phyloP scores from a whole-genome alignment of 2,329 filamentous ascomycete species.

The Ceratocystis albifundus region DNA sequence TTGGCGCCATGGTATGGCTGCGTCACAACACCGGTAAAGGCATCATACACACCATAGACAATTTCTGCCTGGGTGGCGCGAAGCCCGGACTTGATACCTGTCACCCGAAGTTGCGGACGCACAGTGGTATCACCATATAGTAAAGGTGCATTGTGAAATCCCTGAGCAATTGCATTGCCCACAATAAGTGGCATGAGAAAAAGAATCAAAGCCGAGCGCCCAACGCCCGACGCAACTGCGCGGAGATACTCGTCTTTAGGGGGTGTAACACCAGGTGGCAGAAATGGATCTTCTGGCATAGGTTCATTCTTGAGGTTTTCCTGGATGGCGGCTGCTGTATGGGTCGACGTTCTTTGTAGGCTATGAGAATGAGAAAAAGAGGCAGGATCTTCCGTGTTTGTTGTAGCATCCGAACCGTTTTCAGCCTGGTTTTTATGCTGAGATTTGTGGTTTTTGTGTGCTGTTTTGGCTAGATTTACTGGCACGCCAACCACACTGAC shows the following conservation, averaged over 20 bases:
- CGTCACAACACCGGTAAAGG: slow-evolving; percentile 47
- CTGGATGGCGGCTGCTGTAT: slow-evolving; percentile 21
- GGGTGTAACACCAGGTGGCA: slow-evolving; percentile 24
- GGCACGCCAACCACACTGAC: slow-evolving; percentile 40
- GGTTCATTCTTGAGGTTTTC: slow-evolving; percentile 23
- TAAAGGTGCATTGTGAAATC: slow-evolving; percentile 59
- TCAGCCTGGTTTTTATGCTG: neutral
- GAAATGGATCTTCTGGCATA: slow-evolving; percentile 15
- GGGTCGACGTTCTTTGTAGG: neutral
- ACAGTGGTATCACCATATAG: slow-evolving; percentile 62
- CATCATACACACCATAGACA: slow-evolving; percentile 53
- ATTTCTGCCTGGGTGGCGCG: slow-evolving; percentile 51
- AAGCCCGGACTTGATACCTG: slow-evolving; percentile 52
- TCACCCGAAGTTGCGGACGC: slow-evolving; percentile 50
- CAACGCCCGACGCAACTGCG: slow-evolving; percentile 42
- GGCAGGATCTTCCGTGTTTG: neutral
- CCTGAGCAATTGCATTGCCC: slow-evolving; percentile 51
- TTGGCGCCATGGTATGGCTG: slow-evolving; percentile 40
- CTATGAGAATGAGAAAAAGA: neutral
- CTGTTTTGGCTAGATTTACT: slow-evolving; percentile 46
- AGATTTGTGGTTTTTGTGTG: slow-evolving; percentile 37
- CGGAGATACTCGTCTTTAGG: slow-evolving; percentile 34
- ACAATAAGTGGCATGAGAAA: slow-evolving; percentile 49
- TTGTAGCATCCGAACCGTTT: neutral
- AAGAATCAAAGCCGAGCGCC: slow-evolving; percentile 41